Conservation (phyloP, 2,329 filamentous ascomycete genomes). For the Dothideomycetes sp. region DNA sequence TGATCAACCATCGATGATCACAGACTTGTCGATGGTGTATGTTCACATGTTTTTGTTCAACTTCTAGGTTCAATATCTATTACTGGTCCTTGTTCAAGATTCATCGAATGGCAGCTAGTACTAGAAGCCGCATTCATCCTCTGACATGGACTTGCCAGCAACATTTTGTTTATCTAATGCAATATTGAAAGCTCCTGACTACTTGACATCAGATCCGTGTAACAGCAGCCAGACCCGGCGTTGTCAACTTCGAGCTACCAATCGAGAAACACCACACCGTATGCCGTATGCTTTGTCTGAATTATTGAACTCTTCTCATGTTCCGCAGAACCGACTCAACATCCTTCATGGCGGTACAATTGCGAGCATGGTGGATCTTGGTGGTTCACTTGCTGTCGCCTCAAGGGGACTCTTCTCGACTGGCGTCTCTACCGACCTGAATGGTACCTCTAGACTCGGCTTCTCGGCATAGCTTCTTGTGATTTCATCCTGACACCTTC, state of each 20-base stretch:
- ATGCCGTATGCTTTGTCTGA: no score
- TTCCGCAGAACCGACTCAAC: constrained; percentile 57
- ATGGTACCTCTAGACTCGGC: constrained; percentile 30
- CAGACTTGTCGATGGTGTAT: constrained; percentile 32
- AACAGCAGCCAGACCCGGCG: constrained; percentile 51
- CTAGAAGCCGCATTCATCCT: no score
- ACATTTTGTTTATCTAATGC: not conserved
- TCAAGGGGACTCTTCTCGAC: constrained; percentile 55
- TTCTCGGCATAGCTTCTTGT: not conserved
- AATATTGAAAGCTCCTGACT: no score
- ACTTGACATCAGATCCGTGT: constrained; percentile 65
- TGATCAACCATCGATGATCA: constrained; percentile 1
- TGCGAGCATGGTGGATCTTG: constrained; percentile 61
- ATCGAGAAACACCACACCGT: constrained; percentile 68
- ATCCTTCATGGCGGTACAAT: constrained; percentile 72
- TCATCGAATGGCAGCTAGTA: no score
- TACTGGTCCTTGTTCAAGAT: constrained; percentile 1
- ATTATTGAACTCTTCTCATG: no score
- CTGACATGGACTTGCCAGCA: no score
- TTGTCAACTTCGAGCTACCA: constrained; percentile 65
- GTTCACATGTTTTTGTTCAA: no score
- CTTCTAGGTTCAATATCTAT: not conserved
- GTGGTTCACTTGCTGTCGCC: constrained; percentile 55
- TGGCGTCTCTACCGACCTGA: constrained; percentile 56
- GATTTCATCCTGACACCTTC: not conserved